Base-by-base conservation (phyloP, 169 alveolate species). In the Plasmodium vivax region DNA sequence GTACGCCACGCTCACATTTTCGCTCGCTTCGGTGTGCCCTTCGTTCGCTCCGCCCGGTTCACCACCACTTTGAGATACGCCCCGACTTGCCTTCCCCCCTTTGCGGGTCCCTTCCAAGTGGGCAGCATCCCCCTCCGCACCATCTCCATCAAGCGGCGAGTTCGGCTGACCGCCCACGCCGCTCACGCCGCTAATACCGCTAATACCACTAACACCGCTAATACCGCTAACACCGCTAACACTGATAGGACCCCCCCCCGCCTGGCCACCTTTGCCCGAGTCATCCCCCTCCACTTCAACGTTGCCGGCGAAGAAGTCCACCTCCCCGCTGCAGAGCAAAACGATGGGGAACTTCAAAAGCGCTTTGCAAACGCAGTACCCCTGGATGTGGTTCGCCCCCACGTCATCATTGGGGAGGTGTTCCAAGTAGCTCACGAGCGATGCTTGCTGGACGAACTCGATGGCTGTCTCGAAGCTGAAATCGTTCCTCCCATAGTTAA, bases 381-480 rank as follows among this genome's bases (percentile, higher is more conserved):
- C 95, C n/a, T 91, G 81, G 16, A 91, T 82, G 14, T 91, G 92
- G 12, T 45, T 80, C 2, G 74, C 54, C 47, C 73, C 83, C 10
- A 77, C 74, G 45, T 95, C 97, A 8, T 96, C 90, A 47, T 95
- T 92, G 2, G 97, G 96, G 34, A 96, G 84, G 38, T 96, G 96
- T 84, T 82, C 88, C 16, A 96, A 85, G 71, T 96, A 95, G 72
- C 95, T 95, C 19, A 95, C 84, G 23, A 96, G 72, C 6, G 98
- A 96, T 7, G 95, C 94, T 58, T 95, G 97, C 82, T 94, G 94
- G 23, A 95, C 83, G 83, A 94, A 92, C 36, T 96, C 98, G 4
- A 96, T 93, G 12, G 96, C 82, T 75, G 94, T 88, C 12, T 94
- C 96, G 71, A 96, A 96, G 51, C 83, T 91, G 72, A 91, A 91